Evolutionary conservation across 805 yeast species (phyloP).

Genomic region (Sungouiozyma ichnusensis): DNA sequence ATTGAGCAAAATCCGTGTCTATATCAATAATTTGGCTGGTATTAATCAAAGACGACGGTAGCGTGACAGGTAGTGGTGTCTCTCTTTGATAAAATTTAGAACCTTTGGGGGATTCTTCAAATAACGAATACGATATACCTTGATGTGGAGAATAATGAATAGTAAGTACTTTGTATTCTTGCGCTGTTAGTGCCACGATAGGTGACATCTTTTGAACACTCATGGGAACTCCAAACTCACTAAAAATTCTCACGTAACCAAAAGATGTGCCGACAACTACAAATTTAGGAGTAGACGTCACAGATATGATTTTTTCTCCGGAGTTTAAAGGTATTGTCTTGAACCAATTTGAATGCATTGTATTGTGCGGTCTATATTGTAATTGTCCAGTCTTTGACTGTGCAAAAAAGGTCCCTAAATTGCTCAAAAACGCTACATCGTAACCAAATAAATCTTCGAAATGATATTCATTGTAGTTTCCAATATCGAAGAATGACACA

Average conservation of each 20-base stretch:
- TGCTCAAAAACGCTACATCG: conserved; percentile 67
- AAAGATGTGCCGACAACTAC: conserved; percentile 61
- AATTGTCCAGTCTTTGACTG: conserved; percentile 38
- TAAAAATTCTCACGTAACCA: conserved; percentile 67
- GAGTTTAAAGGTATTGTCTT: conserved; percentile 39
- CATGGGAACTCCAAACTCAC: conserved; percentile 62
- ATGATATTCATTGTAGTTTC: conserved; percentile 68
- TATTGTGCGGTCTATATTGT: conserved; percentile 59
- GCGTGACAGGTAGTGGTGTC: conserved; percentile 34
- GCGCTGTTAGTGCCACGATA: conserved; percentile 60
- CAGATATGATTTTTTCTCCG: conserved; percentile 53
- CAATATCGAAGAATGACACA: conserved; percentile 75
- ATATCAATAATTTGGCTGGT: conserved; percentile 21
- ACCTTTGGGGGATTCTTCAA: conserved; percentile 17
- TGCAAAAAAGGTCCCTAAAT: conserved; percentile 56
- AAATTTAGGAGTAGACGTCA: conserved; percentile 53
- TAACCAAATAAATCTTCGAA: conserved; percentile 64
- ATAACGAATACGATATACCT: conserved; percentile 22
- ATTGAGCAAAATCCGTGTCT: conserved; percentile 21
- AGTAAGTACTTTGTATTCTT: conserved; percentile 43
- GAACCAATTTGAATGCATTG: conserved; percentile 62
- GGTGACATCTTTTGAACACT: conserved; percentile 63
- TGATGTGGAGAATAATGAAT: conserved; percentile 32
- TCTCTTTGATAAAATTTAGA: conserved; percentile 35
- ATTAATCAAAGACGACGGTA: conserved; percentile 14